Evolutionary conservation across 129 eudicot species (phyloP).

Genomic region (Tanacetum coccineum): DNA sequence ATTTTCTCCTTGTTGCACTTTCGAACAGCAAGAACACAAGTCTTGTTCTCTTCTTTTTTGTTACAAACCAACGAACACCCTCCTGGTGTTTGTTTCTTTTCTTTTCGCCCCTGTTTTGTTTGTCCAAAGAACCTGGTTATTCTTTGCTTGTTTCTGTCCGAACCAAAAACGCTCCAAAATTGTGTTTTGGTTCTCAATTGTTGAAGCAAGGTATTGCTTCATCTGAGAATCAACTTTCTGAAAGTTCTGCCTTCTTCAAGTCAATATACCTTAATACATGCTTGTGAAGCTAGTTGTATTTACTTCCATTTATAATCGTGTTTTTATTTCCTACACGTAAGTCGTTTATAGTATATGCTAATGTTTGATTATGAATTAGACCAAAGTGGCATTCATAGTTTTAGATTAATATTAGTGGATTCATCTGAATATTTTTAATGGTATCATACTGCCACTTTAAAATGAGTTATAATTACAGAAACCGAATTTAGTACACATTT

Average conservation of each 20-base stretch:
- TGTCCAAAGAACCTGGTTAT: too few relatives aligned
- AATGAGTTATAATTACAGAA: background rate
- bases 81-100: too few relatives aligned
- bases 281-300: background rate
- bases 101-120: too few relatives aligned
- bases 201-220: conserved; percentile 57
- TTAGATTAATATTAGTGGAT: background rate
- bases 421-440: background rate
- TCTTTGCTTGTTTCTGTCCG: too few relatives aligned
- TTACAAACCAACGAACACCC: too few relatives aligned
- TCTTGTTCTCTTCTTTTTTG: too few relatives aligned
- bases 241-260: background rate
- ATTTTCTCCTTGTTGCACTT: too few relatives aligned
- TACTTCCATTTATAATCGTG: background rate
- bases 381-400: background rate
- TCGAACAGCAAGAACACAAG: too few relatives aligned
- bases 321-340: background rate
- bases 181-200: too few relatives aligned
- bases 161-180: too few relatives aligned
- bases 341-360: background rate
- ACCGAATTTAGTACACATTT: background rate
- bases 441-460: background rate
- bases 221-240: conserved; percentile 11
- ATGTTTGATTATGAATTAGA: conserved; percentile 1
- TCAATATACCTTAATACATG: background rate